Evolutionary conservation across 106 monocot genomes (phyloP).

Genomic region (Acorus gramineus): DNA sequence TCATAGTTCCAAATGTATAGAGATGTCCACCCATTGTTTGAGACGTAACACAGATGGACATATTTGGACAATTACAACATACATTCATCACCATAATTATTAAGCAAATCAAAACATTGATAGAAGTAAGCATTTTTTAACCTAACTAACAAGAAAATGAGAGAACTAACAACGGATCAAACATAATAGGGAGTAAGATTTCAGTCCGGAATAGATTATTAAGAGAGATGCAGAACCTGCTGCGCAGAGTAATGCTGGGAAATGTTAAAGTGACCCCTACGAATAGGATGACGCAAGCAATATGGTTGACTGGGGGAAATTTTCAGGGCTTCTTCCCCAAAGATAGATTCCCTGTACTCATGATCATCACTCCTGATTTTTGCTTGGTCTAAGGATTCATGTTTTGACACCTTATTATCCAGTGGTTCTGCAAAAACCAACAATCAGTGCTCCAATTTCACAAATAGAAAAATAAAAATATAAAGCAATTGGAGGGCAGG

Average conservation of each 20-base stretch:
- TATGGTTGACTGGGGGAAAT: slow-evolving; percentile 76
- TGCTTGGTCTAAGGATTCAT: slow-evolving; percentile 14
- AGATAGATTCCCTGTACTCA: slow-evolving; percentile 54
- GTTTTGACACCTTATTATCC: slow-evolving; percentile 18
- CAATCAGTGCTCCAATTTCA: slow-evolving; percentile 1
- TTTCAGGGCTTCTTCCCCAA: slow-evolving; percentile 84
- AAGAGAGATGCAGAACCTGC: slow-evolving; percentile 43
- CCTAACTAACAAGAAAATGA: too few species aligned
- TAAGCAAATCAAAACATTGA: too few species aligned
- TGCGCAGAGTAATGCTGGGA: slow-evolving; percentile 71
- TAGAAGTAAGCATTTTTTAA: too few species aligned
- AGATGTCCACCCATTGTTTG: too few species aligned
- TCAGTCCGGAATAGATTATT: background rate
- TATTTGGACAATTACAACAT: too few species aligned
- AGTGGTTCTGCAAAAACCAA: slow-evolving; percentile 22
- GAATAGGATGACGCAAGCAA: slow-evolving; percentile 64
- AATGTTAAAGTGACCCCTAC: slow-evolving; percentile 92
- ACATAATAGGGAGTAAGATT: background rate
- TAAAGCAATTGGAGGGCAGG: too few species aligned
- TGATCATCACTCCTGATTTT: slow-evolving; percentile 25
- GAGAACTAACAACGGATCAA: too few species aligned
- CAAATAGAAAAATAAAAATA: background rate
- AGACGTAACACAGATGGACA: too few species aligned
- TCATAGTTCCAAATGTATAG: too few species aligned
- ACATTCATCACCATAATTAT: too few species aligned